These are phyloP conservation scores for Phytopythium oedochilum DNA, from an alignment of 352 stramenopile species.

Conservation along the genomic window DNA sequence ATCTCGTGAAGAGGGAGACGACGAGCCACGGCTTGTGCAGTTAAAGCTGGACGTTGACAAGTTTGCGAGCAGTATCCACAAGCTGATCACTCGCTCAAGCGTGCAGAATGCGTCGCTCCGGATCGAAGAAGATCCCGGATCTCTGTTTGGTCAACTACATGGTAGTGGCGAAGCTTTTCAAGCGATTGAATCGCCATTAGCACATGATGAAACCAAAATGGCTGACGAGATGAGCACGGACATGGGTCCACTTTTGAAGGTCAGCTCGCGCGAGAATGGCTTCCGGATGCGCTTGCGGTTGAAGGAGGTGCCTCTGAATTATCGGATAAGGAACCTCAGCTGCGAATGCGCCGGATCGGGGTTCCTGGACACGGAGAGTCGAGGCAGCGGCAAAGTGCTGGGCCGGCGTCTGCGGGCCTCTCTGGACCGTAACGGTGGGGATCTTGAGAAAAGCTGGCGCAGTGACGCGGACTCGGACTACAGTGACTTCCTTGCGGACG, in stretches of 20 bases:
- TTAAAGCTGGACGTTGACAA: constrained; percentile 72
- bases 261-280: constrained; percentile 62
- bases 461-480: constrained; percentile 76
- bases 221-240: background rate
- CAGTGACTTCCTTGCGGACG: constrained; percentile 69
- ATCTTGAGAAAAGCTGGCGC: constrained; percentile 56
- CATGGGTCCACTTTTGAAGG: constrained; percentile 42
- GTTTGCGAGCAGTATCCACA: constrained; percentile 76
- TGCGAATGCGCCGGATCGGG: constrained; percentile 47
- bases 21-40: constrained; percentile 41
- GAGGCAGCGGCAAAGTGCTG: constrained; percentile 22
- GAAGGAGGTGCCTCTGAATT: constrained; percentile 61
- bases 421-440: constrained; percentile 14
- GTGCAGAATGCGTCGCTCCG: background rate
- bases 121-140: background rate
- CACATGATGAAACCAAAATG: constrained; percentile 1
- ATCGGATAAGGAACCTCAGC: constrained; percentile 60
- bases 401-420: constrained; percentile 25
- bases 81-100: constrained; percentile 42
- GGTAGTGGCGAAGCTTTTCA: background rate
- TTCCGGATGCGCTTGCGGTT: constrained; percentile 73
- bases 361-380: constrained; percentile 42
- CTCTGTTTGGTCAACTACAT: background rate
- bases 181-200: background rate
- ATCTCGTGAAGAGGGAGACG: constrained; percentile 22